These are phyloP conservation scores for Pichia sp. DNA, from an alignment of 1,139 yeast species.

Conservation along the genomic window DNA sequence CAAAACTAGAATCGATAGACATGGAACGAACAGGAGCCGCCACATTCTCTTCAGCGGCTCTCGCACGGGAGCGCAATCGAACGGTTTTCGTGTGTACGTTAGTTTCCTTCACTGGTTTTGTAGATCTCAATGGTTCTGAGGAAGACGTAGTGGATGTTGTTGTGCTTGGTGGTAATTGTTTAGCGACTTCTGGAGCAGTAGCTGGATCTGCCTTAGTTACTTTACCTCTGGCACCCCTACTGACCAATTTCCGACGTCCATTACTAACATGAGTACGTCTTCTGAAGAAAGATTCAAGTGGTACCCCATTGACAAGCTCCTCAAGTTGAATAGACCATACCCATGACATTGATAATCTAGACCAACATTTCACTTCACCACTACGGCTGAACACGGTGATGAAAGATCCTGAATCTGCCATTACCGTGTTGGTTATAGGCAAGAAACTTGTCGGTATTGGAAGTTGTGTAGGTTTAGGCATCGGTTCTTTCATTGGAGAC, in stretches of 20 bases:
- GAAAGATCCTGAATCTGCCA: conserved; percentile 55
- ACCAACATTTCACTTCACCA: conserved; percentile 52
- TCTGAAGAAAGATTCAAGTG: conserved; percentile 56
- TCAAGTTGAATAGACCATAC: conserved; percentile 40
- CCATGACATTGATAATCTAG: conserved; percentile 44
- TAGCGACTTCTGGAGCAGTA: neutral
- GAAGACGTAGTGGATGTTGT: neutral
- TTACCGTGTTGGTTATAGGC: conserved; percentile 59
- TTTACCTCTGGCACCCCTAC: conserved; percentile 4
- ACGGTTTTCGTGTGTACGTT: too few species aligned
- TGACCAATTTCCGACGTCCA: conserved; percentile 12
- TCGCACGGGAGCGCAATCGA: neutral
- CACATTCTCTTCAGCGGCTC: neutral
- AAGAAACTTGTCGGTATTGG: conserved; percentile 44
- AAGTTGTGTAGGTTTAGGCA: conserved; percentile 38
- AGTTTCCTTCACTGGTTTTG: too few species aligned
- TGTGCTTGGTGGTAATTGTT: too few species aligned
- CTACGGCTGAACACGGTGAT: conserved; percentile 51
- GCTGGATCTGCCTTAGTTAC: neutral
- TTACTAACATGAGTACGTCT: conserved; percentile 23
- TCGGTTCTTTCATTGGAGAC: conserved; percentile 55
- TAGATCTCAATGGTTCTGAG: neutral
- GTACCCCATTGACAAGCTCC: conserved; percentile 28
- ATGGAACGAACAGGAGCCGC: conserved; percentile 16
- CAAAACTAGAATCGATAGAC: conserved; percentile 27